Percentiles rank a stretch among this genome's conserved stretches.
Evolutionary conservation across 768 basidiomycete species (phyloP).

Genomic region (Mycena galericulata): DNA sequence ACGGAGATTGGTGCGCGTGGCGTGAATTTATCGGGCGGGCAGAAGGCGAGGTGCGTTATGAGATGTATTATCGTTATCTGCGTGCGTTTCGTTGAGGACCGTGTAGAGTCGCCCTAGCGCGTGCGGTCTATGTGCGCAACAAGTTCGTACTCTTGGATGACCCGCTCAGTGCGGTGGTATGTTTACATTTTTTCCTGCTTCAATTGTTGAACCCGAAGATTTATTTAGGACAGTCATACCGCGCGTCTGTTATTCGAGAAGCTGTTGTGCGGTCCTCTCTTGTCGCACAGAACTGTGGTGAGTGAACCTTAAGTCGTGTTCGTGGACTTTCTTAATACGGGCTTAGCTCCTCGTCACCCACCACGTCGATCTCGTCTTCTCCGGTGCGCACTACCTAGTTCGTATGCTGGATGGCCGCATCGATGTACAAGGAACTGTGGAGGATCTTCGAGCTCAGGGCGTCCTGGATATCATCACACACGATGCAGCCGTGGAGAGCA

Average conservation of each 20-base stretch:
- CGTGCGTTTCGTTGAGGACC: too few species aligned
- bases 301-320: too few species aligned
- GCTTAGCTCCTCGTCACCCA: slow-evolving; percentile 79
- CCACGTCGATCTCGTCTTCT: slow-evolving; percentile 87
- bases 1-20: too few species aligned
- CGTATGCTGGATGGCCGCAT: slow-evolving; percentile 87
- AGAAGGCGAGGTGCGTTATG: too few species aligned
- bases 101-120: too few species aligned
- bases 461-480: slow-evolving; percentile 70
- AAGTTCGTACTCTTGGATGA: too few species aligned
- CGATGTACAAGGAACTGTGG: slow-evolving; percentile 77
- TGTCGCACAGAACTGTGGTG: slow-evolving; percentile 74
- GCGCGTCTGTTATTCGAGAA: slow-evolving; percentile 71
- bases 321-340: slow-evolving; percentile 26
- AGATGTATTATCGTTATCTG: too few species aligned
- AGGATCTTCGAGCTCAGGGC: slow-evolving; percentile 71
- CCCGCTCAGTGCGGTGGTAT: too few species aligned
- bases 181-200: too few species aligned
- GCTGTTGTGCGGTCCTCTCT: slow-evolving; percentile 75
- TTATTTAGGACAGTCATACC: slow-evolving; percentile 82
- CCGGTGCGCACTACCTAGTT: slow-evolving; percentile 77
- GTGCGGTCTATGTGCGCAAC: too few species aligned
- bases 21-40: too few species aligned
- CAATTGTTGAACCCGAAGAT: too few species aligned
- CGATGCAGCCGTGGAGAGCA: slow-evolving; percentile 64